Conservation (phyloP, 352 stramenopile species). For the Phytopythium helicoides region DNA sequence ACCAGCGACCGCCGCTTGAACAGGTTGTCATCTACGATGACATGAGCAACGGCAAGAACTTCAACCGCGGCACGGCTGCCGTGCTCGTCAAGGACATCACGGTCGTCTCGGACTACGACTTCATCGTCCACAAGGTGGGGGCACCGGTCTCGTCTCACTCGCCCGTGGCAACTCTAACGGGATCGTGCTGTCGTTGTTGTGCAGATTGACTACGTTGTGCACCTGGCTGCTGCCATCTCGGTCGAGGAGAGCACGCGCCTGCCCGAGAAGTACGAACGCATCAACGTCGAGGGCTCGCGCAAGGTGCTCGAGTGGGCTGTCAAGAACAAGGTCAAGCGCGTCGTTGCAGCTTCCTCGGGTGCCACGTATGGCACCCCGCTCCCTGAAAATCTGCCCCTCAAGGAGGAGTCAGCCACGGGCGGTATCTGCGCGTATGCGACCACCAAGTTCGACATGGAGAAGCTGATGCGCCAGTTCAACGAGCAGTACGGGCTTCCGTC, state of each 20-base stretch:
- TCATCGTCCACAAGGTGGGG: slow-evolving; percentile 47
- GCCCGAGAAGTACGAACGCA: slow-evolving; percentile 59
- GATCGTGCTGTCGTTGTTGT: too few species aligned
- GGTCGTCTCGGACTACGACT: slow-evolving; percentile 42
- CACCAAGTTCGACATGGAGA: slow-evolving; percentile 65
- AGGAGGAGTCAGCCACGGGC: slow-evolving; percentile 40
- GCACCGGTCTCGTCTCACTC: background rate
- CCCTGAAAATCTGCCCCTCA: slow-evolving; percentile 38
- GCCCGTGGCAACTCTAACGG: background rate
- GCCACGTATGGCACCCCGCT: slow-evolving; percentile 45
- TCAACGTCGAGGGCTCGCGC: slow-evolving; percentile 52
- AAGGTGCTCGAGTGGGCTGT: slow-evolving; percentile 55
- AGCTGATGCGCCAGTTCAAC: slow-evolving; percentile 51
- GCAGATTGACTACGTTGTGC: slow-evolving; percentile 56
- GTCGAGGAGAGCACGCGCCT: slow-evolving; percentile 59
- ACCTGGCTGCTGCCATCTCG: slow-evolving; percentile 60
- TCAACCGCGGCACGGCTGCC: slow-evolving; percentile 43
- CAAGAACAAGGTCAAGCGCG: slow-evolving; percentile 46
- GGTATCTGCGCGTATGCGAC: slow-evolving; percentile 58
- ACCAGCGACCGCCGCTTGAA: background rate
- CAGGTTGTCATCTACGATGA: slow-evolving; percentile 65
- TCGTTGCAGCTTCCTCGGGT: slow-evolving; percentile 53
- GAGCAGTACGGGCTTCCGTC: slow-evolving; percentile 41
- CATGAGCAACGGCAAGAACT: slow-evolving; percentile 71
- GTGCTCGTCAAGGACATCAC: slow-evolving; percentile 68